Evolutionary conservation across 106 monocot species (phyloP), one percentile per base, ranked within the genome.

Genomic region (Allium cepa): DNA sequence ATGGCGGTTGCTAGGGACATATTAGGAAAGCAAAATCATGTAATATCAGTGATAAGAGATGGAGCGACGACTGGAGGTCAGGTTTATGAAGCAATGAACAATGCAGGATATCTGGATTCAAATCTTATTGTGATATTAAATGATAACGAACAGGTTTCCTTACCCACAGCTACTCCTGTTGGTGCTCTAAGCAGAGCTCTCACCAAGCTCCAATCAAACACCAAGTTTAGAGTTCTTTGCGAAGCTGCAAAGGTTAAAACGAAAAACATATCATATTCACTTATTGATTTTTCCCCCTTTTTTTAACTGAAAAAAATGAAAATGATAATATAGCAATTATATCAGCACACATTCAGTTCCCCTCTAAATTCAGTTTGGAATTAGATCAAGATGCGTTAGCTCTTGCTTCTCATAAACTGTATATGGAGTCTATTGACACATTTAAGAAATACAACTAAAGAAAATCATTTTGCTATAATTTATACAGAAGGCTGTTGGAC

Each of bases 1-100:
- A 91, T 91, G 91, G 91, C 91, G 55, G 84, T 87, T 66, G 87
- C 87, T 67, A 76, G 81, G 60, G 91, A 91, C 76, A 73, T 87
- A 45, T 69, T 73, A 77, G 84, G 87, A 66, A 82, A 74, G 68
- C 87, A 79, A 69, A 80, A 82, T 8, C 74, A 63, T 28, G 58
- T 91, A 59, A 81, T 91, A 46, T 68, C 87, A 28, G 72, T 91
- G 48, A 91, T 87, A 69, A 82, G 77, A 78, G 84, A 87, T 28
- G 77, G 81, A 81, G 64, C 83, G 48, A 91, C 79, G 27, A 59
- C 15, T 15, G 58, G 17, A 13, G 3, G 58, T 13, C 58, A 59
- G 11, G 58, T 17, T 10, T 59, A 59, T 17, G 58, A 59, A 9
- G 58, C 16, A 17, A 4, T 59, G 58, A n/a, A n/a, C 58, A 59